Percentiles rank a stretch among this genome's conserved stretches.
Evolutionary conservation across 352 stramenopile genomes (phyloP).

Genomic region (Globisporangium megalacanthum): DNA sequence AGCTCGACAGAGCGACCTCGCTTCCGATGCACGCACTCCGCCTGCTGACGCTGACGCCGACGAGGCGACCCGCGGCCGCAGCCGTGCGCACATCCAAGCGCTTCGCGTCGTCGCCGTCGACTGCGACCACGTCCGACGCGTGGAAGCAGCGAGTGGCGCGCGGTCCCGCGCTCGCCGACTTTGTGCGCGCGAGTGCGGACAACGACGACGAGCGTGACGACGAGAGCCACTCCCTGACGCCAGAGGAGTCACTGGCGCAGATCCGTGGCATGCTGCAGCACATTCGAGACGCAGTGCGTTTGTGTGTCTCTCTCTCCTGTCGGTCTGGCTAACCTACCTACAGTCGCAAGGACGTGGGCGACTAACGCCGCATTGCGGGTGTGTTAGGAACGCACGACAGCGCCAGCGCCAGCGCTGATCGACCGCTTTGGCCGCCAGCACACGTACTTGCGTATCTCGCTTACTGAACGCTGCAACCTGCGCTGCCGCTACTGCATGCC

Average conservation of each 20-base stretch:
- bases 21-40: too few species aligned
- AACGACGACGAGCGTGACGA: conserved; percentile 1
- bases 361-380: background rate
- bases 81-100: too few species aligned
- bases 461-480: conserved; percentile 96
- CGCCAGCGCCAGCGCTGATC: conserved; percentile 24
- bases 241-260: conserved; percentile 22
- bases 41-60: too few species aligned
- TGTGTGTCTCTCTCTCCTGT: too few species aligned
- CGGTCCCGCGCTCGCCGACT: conserved; percentile 31
- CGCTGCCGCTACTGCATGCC: conserved; percentile 98
- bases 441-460: conserved; percentile 94
- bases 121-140: too few species aligned
- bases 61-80: too few species aligned
- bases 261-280: conserved; percentile 22
- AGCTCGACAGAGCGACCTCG: too few species aligned
- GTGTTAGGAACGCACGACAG: conserved; percentile 6
- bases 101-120: too few species aligned
- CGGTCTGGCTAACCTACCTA: too few species aligned
- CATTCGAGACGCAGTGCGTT: conserved; percentile 12
- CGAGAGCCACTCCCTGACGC: conserved; percentile 4
- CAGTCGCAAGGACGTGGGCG: background rate
- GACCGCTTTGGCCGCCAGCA: conserved; percentile 90
- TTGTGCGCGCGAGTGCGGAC: conserved; percentile 16
- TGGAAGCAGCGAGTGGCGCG: conserved; percentile 29